Conservation (phyloP, 1,139 yeast species). For the Pichia cactophila region DNA sequence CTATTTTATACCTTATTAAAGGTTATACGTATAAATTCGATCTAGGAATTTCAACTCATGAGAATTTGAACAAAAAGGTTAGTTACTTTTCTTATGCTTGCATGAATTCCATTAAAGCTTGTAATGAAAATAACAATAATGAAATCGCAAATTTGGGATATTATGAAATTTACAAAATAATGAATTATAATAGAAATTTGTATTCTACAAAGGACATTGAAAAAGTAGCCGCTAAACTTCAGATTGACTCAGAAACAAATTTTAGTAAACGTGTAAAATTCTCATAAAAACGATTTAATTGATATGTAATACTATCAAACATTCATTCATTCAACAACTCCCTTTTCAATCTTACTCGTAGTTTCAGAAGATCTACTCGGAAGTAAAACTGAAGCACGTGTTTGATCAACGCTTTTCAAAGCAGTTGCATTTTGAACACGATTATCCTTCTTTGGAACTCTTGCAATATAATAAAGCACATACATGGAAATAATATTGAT, state of each 20-base stretch:
- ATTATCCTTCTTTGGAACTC: slow-evolving; percentile 24
- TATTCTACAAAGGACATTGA: slow-evolving; percentile 14
- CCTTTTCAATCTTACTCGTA: not conserved
- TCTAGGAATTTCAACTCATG: slow-evolving; percentile 13
- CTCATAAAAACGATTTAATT: not conserved
- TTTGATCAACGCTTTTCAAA: slow-evolving; percentile 17
- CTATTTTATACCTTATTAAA: slow-evolving; percentile 19
- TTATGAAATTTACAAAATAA: slow-evolving; percentile 14
- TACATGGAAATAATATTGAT: slow-evolving; percentile 36
- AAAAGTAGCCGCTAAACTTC: slow-evolving; percentile 4
- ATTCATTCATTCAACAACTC: not conserved
- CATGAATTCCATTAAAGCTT: slow-evolving; percentile 13
- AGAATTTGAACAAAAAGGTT: slow-evolving; percentile 15
- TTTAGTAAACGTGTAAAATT: slow-evolving; percentile 8
- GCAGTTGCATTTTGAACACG: slow-evolving; percentile 24
- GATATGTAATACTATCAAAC: too few relatives aligned
- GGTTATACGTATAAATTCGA: slow-evolving; percentile 13
- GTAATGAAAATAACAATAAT: slow-evolving; percentile 4
- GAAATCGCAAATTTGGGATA: slow-evolving; percentile 18
- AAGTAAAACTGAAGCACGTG: not conserved
- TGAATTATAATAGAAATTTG: slow-evolving; percentile 14
- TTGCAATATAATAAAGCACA: slow-evolving; percentile 35
- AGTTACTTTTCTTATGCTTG: slow-evolving; percentile 16
- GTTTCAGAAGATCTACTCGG: not conserved
- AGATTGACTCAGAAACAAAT: not conserved